Conservation (phyloP, 345 rosid species). For the Lepidium aucheri region DNA sequence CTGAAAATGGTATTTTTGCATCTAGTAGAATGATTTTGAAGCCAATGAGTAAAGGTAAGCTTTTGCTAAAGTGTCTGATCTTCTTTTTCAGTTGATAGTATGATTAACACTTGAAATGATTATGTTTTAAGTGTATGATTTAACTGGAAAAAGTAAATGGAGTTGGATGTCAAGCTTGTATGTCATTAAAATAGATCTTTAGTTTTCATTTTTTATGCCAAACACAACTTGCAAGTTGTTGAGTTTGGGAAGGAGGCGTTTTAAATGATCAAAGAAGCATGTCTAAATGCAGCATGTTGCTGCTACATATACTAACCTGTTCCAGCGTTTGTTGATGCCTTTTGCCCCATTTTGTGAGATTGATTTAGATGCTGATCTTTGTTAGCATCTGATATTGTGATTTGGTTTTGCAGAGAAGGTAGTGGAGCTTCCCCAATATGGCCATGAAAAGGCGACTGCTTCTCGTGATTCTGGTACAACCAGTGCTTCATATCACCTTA, state of each 20-base stretch:
- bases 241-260: background rate
- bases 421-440: slow-evolving; percentile 11
- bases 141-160: background rate
- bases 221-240: background rate
- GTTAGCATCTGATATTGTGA: background rate
- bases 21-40: slow-evolving; percentile 35
- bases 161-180: slow-evolving; percentile 4
- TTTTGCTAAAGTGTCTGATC: slow-evolving; percentile 17
- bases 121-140: background rate
- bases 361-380: background rate
- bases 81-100: background rate
- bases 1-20: slow-evolving; percentile 38
- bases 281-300: background rate
- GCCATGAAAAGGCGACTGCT: slow-evolving; percentile 18
- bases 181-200: background rate
- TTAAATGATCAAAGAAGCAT: background rate
- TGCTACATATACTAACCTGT: background rate
- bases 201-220: background rate
- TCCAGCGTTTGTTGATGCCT: background rate
- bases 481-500: background rate
- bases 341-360: background rate
- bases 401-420: slow-evolving; percentile 19
- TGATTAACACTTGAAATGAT: slow-evolving; percentile 5
- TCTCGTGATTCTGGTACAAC: slow-evolving; percentile 25
- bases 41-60: slow-evolving; percentile 46